Base-by-base conservation (phyloP, 495 filamentous ascomycete genomes). In the Penicillium fimorum region DNA sequence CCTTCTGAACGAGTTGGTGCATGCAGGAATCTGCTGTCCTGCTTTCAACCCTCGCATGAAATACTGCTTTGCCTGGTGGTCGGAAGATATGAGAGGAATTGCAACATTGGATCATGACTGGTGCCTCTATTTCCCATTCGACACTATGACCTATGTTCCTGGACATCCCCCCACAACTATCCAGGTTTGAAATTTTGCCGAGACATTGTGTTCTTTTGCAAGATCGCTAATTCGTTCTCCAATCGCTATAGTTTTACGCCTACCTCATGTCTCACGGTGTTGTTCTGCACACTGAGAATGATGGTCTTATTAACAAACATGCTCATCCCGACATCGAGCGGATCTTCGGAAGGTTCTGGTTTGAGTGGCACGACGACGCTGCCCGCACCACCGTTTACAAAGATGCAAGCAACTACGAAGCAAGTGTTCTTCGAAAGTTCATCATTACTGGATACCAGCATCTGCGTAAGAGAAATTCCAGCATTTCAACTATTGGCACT, bases 21-120 rank as follows among this genome's bases (percentile, higher is more conserved):
- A 71, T 1, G 80, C 84, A 2, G 83, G 79, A 17, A 70, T 90
- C 56, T 71, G 71, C 0, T 90, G 86, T 57, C 80, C 82, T 7
- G 85, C 80, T 1, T 90, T 91, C 68, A 83, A 80, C 15, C 82
- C 86, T 2, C 62, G 76, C 5, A 83, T 86, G 72, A 76, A 76
- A 50, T 75, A 58, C 20, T 59, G 57, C 6, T 50, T 76, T 5
- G 68, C 67, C 11, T 29, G 64, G 22, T 50, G 59, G 18, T 65
- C 66, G 0, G 43, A 63, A 5, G 61, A 71, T 0, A n/a, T 50
- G 4, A 42, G 25, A 2, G 62, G 62, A 24, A 62, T 68, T n/a
- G 41, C 27, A 1, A 40, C 32, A 7, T 33, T 62, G 15, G 45
- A 44, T 3, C 57, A 62, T 6, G 52, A 58, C 3, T 58, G 60